phyloP scores from a whole-genome alignment of 371 early-diverging fungal species.

The Gilbertella persicaria region DNA sequence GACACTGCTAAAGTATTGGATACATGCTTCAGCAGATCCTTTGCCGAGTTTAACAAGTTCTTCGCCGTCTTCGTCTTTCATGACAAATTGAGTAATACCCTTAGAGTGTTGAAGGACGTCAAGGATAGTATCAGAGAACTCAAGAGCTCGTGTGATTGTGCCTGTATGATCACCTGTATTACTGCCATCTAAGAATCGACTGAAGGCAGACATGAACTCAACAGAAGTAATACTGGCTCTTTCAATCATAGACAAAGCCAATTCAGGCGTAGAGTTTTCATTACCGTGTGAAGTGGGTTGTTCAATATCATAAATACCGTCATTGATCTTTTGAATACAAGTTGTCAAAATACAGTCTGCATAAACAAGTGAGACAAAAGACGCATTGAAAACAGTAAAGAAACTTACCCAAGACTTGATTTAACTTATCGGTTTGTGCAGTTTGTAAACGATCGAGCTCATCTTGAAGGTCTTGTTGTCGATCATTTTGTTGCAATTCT shows the following conservation, averaged over 20 bases:
- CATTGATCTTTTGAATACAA: constrained; percentile 86
- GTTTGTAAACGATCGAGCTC: constrained; percentile 62
- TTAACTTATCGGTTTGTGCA: constrained; percentile 75
- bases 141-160: constrained; percentile 81
- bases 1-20: constrained; percentile 83
- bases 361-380: no score
- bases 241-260: constrained; percentile 89
- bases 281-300: constrained; percentile 82
- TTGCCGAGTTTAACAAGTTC: constrained; percentile 74
- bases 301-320: constrained; percentile 84
- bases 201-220: constrained; percentile 78
- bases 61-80: constrained; percentile 79
- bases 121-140: constrained; percentile 81
- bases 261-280: constrained; percentile 88
- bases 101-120: constrained; percentile 86
- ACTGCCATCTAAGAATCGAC: constrained; percentile 75
- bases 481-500: constrained; percentile 64
- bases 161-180: constrained; percentile 80
- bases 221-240: constrained; percentile 76
- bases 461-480: constrained; percentile 65
- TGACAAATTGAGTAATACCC: constrained; percentile 85
- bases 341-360: constrained; percentile 87
- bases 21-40: constrained; percentile 63
- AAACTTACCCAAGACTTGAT: constrained; percentile 75
- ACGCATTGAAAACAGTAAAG: no score